Percentiles rank a stretch among this genome's conserved stretches.
Conservation (phyloP, 441 rosid species). For the Lepidium campestre region DNA sequence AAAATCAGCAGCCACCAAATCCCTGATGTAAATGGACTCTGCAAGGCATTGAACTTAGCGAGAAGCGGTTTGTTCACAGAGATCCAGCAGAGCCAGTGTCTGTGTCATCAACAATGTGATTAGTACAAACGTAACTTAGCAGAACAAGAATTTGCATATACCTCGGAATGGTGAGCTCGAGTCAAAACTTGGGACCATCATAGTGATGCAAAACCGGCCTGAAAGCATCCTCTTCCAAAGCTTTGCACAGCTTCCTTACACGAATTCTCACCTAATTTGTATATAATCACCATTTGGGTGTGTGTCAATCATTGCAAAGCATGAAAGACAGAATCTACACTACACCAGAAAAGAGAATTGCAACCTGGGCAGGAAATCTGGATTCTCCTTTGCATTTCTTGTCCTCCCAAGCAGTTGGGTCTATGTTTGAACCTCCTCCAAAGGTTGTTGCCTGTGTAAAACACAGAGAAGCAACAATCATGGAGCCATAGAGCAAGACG, state of each 20-base stretch:
- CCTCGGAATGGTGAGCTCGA: conserved; percentile 96
- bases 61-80: conserved; percentile 76
- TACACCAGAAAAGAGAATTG: neutral
- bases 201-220: conserved; percentile 92
- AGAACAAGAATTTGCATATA: conserved; percentile 26
- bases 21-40: neutral
- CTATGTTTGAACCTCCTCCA: conserved; percentile 93
- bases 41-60: conserved; percentile 27
- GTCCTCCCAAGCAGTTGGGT: conserved; percentile 97
- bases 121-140: neutral
- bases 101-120: conserved; percentile 31
- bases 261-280: conserved; percentile 63
- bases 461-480: neutral
- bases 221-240: conserved; percentile 90
- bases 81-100: conserved; percentile 75
- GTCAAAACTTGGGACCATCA: conserved; percentile 94
- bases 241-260: conserved; percentile 66
- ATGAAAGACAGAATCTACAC: neutral
- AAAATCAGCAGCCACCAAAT: neutral
- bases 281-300: neutral
- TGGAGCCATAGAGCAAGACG: neutral
- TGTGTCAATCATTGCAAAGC: neutral
- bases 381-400: conserved; percentile 93
- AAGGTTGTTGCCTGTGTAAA: conserved; percentile 67
- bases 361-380: conserved; percentile 95